Evolutionary conservation across 2,329 filamentous ascomycete genomes (phyloP).

Genomic region (Aspergillus alliaceus): DNA sequence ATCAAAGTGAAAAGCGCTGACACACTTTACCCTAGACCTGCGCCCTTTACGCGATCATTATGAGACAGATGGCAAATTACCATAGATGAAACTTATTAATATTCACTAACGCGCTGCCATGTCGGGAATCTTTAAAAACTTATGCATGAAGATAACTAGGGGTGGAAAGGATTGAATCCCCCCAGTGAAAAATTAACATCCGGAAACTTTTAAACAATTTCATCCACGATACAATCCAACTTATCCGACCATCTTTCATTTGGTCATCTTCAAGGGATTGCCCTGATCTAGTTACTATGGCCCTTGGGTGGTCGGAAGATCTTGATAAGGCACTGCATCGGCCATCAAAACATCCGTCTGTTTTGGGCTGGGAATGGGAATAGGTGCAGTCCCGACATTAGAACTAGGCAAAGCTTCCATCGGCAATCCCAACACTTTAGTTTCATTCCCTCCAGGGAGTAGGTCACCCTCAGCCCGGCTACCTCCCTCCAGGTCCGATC

Average conservation of each 20-base stretch:
- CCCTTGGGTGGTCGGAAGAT: not conserved
- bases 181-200: not conserved
- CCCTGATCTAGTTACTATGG: not conserved
- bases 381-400: slow-evolving; percentile 15
- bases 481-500: slow-evolving; percentile 21
- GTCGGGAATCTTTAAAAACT: not conserved
- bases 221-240: not conserved
- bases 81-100: not conserved
- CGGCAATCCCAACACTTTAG: slow-evolving; percentile 6
- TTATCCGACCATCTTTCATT: too few species aligned
- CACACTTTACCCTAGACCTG: too few species aligned
- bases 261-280: not conserved
- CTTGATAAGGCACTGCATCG: slow-evolving; percentile 8
- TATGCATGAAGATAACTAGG: not conserved
- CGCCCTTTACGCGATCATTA: not conserved
- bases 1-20: not conserved
- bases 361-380: slow-evolving; percentile 22
- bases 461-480: slow-evolving; percentile 12
- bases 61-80: not conserved
- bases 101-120: too few species aligned
- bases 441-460: not conserved
- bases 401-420: slow-evolving; percentile 2
- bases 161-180: too few species aligned
- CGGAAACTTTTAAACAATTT: not conserved
- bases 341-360: slow-evolving; percentile 11